Base-by-base conservation (phyloP, 1,284 basidiomycete species). In the Caloboletus inedulis region DNA sequence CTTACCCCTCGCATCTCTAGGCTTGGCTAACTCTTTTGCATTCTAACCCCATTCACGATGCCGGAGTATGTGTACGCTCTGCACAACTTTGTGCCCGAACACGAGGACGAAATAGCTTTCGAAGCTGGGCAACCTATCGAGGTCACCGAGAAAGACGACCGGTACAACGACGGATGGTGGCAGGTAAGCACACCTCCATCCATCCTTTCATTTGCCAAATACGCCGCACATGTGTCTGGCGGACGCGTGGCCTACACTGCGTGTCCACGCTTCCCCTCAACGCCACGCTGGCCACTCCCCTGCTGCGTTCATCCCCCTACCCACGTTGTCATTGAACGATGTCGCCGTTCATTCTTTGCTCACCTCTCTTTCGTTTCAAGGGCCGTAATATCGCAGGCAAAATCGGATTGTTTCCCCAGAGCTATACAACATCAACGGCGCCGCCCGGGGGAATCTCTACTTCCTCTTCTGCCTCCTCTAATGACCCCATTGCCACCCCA, bases 91-190 rank as follows among this genome's bases (percentile, higher is more conserved):
- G 64, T 75, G 16, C 94, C 95, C 9, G 94, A 99, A 72, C 86
- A 98, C 69, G 89, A 91, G 47, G 96, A 99, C 73, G 96, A 99
- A 72, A 82, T 98, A 47, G 70, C 85, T 4, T 98, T 99, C 70
- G 78, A 75, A 53, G 86, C 87, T 3, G 95, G 94, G 8, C 93
- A 98, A 61, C 78, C 82, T 57, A 94, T 99, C 64, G 83, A 90
- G 63, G 85, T 99, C 40, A 59, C 98, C 39, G 95, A 99, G 76
- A 91, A 84, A 73, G 96, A 99, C 69, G 96, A 99, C 59, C 75
- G 85, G 53, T 99, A 94, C 68, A 84, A 85, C 39, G 96, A 99
- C 71, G 96, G 96, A n/a, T 99, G 96, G 96, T 98, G 92, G 93
- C 88, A 93, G 82, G 94, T 94, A 64, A 72, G 89, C 77, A 55